phyloP scores from a whole-genome alignment of 805 yeast genomes.

The Wickerhamiella sergipiensis region DNA sequence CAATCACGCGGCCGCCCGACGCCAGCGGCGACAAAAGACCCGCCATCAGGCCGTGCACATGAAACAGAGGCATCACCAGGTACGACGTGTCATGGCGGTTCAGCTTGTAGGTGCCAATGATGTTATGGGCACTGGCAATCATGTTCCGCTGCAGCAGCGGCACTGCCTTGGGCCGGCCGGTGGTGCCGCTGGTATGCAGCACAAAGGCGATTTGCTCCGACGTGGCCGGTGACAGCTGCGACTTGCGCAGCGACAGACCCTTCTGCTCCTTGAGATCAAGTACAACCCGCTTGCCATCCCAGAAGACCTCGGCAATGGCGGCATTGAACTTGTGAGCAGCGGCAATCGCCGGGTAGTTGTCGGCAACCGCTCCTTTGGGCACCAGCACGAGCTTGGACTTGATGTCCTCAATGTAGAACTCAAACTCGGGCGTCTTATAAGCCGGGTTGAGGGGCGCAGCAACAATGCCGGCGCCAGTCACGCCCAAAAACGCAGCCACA shows the following conservation, averaged over 20 bases:
- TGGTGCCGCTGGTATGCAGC: constrained; percentile 63
- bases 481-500: constrained; percentile 40
- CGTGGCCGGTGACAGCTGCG: constrained; percentile 17
- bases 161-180: constrained; percentile 65
- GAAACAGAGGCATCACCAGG: constrained; percentile 66
- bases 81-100: constrained; percentile 39
- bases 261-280: constrained; percentile 10
- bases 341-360: constrained; percentile 31
- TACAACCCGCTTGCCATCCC: constrained; percentile 31
- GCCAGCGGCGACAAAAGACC: constrained; percentile 48
- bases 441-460: constrained; percentile 61
- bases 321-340: constrained; percentile 38
- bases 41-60: constrained; percentile 61
- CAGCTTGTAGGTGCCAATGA: constrained; percentile 42
- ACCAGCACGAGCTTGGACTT: constrained; percentile 44
- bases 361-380: constrained; percentile 34
- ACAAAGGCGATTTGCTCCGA: constrained; percentile 49
- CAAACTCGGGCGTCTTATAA: constrained; percentile 47
- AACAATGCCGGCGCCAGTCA: constrained; percentile 40
- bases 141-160: constrained; percentile 56
- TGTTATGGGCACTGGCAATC: constrained; percentile 45
- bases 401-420: constrained; percentile 50
- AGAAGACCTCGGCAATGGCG: constrained; percentile 41
- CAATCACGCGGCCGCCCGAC: constrained; percentile 46
- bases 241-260: not conserved